These are phyloP conservation scores for Coniferiporia weirii DNA, from an alignment of 1,284 basidiomycete species.

Conservation along the genomic window DNA sequence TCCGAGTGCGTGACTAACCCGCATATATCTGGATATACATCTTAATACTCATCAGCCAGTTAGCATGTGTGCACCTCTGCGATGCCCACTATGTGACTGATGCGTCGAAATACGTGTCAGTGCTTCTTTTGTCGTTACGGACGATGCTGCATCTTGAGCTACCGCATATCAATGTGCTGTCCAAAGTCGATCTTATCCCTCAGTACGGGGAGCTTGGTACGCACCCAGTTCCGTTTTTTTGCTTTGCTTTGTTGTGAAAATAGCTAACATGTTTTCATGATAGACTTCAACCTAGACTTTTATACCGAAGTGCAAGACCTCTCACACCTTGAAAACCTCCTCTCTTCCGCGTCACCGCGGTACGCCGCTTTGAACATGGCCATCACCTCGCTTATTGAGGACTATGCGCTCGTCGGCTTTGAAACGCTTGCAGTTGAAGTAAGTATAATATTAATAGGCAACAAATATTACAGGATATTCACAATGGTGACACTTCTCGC, in stretches of 20 bases:
- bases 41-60: constrained; percentile 42
- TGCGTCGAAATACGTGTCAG: constrained; percentile 90
- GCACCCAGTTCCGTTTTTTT: constrained; percentile 22
- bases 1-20: constrained; percentile 60
- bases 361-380: constrained; percentile 82
- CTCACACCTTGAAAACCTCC: constrained; percentile 77
- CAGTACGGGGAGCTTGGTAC: constrained; percentile 86
- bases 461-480: not conserved
- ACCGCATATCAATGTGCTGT: constrained; percentile 95
- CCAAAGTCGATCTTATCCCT: constrained; percentile 88
- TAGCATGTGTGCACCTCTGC: constrained; percentile 92
- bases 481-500: not conserved
- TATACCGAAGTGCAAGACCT: constrained; percentile 98
- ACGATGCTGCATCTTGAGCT: constrained; percentile 98
- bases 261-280: constrained; percentile 3
- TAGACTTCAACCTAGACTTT: constrained; percentile 96
- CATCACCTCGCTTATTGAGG: constrained; percentile 89
- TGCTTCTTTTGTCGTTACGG: constrained; percentile 86
- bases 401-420: constrained; percentile 92
- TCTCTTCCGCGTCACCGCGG: constrained; percentile 61
- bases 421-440: constrained; percentile 96
- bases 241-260: not conserved
- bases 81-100: constrained; percentile 98
- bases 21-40: constrained; percentile 13
- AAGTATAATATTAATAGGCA: constrained; percentile 19